Evolutionary conservation across 2,329 filamentous ascomycete species (phyloP), one percentile per base, ranked within the genome.

Genomic region (Alternaria panax): DNA sequence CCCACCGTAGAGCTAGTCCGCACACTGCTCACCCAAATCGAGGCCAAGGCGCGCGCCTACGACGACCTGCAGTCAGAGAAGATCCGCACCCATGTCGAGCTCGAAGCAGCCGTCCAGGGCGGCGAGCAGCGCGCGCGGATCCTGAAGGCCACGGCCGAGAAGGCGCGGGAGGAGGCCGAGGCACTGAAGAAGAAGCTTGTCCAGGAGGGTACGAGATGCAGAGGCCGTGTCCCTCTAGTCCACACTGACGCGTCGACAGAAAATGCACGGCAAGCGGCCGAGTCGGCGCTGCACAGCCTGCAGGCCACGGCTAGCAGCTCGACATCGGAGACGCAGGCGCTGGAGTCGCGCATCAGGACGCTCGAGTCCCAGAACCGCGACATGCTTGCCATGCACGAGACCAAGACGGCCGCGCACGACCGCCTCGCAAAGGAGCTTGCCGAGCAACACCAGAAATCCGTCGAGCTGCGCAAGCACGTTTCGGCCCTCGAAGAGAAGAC

Each of bases 331-430:
- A 86, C 92, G 59, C 89, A 91, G 70, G 87, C 88, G 2, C 84
- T 99, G 14, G 90, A 91, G 70, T 88, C 91, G 59, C 93, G 94
- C 69, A 92, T 99, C 70, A 83, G 90, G 48, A 91, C 92, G 0
- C 87, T 99, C 3, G 93, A 99, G 79, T 89, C 92, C 0, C 95
- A 94, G 7, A 98, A 97, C 75, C 90, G 95, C 62, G 94, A 97
- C 65, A 94, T 93, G 14, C 81, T 98, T 5, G 89, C 91, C 41
- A 88, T 97, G 32, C 89, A 98, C 62, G 94, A 98, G 73, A 90
- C 92, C 18, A 97, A 97, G 79, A 92, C 91, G 54, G 88, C 88
- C 9, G 91, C 93, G 36, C 92, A 97, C 75, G 92, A 97, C 67
- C 89, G 89, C 60, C 85, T 99, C 3, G 89, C 92, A 5, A 89